Conservation (phyloP, 106 monocot species). For the Agapanthus africanus region DNA sequence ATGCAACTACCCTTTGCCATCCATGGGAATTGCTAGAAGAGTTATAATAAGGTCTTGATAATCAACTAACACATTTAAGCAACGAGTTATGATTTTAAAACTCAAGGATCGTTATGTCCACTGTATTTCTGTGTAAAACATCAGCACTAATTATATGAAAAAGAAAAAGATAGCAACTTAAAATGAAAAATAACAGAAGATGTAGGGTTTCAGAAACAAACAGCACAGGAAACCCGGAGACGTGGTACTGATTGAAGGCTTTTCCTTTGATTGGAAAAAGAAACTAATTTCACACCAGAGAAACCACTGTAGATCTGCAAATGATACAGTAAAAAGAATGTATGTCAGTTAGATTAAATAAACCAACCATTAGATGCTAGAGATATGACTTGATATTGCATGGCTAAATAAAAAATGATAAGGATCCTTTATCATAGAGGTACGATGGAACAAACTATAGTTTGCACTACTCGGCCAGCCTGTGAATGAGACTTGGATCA, state of each 20-base stretch:
- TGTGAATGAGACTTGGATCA: no score
- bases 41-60: not conserved
- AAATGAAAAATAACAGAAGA: not conserved
- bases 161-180: not conserved
- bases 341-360: not conserved
- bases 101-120: not conserved
- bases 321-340: not conserved
- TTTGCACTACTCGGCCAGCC: no score
- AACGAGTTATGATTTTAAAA: not conserved
- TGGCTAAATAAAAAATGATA: not conserved
- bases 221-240: constrained; percentile 19
- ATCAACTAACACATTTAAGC: not conserved
- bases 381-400: not conserved
- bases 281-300: constrained; percentile 13
- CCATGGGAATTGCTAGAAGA: not conserved
- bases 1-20: not conserved
- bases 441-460: not conserved
- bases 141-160: not conserved
- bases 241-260: constrained; percentile 8
- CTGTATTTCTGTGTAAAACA: not conserved
- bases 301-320: constrained; percentile 14
- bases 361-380: not conserved
- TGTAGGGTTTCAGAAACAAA: not conserved
- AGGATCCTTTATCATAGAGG: not conserved
- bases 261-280: constrained; percentile 26